Evolutionary conservation across 75 land plant species (phyloP), one percentile per base, ranked within the genome.

Genomic region (Sequoia sempervirens): DNA sequence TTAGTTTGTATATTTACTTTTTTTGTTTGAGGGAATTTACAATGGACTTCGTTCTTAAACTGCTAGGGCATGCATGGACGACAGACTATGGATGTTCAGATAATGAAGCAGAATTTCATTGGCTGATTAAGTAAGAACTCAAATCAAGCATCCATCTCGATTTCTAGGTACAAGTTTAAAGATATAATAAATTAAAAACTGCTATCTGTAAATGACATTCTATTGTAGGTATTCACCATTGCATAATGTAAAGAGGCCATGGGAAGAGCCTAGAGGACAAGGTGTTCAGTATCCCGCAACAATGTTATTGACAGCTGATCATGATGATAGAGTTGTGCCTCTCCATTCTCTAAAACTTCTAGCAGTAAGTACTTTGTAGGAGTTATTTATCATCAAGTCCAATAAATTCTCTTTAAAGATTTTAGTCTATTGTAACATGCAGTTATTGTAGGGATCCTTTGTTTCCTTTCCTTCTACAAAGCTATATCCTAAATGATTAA

Each of bases 251-350:
- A 88, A 74, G 86, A 91, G 93, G 78, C 97, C 97, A 45, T 97
- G 99, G 99, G 95, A 98, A 40, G 54, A 86, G 75, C 41, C 56
- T 68, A 80, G 81, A 34, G 83, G 82, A 70, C 78, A 78, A 40
- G 54, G 54, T 17, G 88, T 80, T 53, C 99, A 96, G 76, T 96
- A 98, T 45, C 99, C 99, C 52, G 53, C 99, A 4, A 94, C 90
- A 47, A 94, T 96, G 98, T 81, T 98, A 40, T 85, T 96, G 83
- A 98, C 99, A 28, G 99, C 99, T 53, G 99, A 98, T 85, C 99
- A 98, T 87, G 99, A 98, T 87, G 99, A 98, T 83, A 89, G 99
- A 13, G 99, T 96, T 73, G 99, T 98, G 78, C 99, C 99, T 64
- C 88, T 94, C 7, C 99, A 98, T 75, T 92, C 99, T 14, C 83